Base-by-base conservation (phyloP, 2,329 filamentous ascomycete genomes). In the Colletotrichum sp. region DNA sequence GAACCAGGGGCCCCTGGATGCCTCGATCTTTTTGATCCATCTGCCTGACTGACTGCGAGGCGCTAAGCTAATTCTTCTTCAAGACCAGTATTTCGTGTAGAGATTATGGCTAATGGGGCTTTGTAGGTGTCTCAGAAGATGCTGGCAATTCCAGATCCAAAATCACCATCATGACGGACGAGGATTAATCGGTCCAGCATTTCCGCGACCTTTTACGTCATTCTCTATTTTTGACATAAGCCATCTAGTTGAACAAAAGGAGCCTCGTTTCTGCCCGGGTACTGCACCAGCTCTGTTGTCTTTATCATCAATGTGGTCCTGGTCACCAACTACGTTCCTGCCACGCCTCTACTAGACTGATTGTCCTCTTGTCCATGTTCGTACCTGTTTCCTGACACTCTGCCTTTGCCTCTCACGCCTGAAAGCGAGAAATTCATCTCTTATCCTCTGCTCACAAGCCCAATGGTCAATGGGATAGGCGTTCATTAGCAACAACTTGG, bases 381-480 rank as follows among this genome's bases (percentile, higher is more conserved):
- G 0, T 4, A 48, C 22, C 1, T 43, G 18, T 48, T 48, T 12
- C 9, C 39, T 12, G 5, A 1, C 9, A 48, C 2, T n/a, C 9
- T n/a, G 5, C 6, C 12, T 4, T 10, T 10, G 0, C 1, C 39
- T 4, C 39, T 48, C 18, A 6, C 4, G 39, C 9, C 18, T 7
- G 12, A 48, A 48, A n/a, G 18, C 39, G 18, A 48, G 18, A 48
- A 3, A 4, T 0, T 6, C 5, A n/a, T 48, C 18, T 9, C 39
- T 4, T 2, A n/a, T n/a, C 0, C 22, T 6, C 18, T 48, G 0
- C 25, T 58, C 16, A 15, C 16, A 25, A 0, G 8, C 25, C 16
- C 6, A 32, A 28, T 3, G 0, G 25, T 22, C 18, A 32, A n/a
- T 61, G 56, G 2, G 25, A 48, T 13, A 8, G 0, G 25, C 25